phyloP scores from a whole-genome alignment of 2,329 filamentous ascomycete genomes.

The Trichoderma koningiopsis region DNA sequence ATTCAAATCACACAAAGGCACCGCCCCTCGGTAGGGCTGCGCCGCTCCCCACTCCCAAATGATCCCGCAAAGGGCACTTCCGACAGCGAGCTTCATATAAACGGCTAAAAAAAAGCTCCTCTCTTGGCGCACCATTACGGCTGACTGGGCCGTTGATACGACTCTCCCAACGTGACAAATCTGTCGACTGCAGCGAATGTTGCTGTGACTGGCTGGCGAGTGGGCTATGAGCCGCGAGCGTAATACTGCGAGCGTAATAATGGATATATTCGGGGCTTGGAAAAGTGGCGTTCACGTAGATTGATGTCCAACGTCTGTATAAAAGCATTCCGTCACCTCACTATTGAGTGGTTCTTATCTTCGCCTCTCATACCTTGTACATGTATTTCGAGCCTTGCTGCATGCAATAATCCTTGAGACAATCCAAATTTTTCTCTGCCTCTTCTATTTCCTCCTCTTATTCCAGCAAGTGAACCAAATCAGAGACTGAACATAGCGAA shows the following conservation, averaged over 20 bases:
- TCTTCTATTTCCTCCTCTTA: not conserved
- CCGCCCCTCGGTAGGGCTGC: not conserved
- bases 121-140: not conserved
- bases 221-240: not conserved
- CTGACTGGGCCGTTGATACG: not conserved
- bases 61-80: not conserved
- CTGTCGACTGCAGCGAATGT: not conserved
- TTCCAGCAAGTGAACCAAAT: not conserved
- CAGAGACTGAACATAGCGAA: not conserved
- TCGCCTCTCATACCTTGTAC: not conserved
- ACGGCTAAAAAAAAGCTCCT: not conserved
- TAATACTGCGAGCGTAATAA: too few relatives aligned
- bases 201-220: not conserved
- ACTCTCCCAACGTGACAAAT: not conserved
- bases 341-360: not conserved
- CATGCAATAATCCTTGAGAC: not conserved
- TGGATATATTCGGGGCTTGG: not conserved
- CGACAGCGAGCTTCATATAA: not conserved
- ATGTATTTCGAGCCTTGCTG: not conserved
- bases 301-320: not conserved
- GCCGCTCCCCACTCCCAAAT: constrained; percentile 3
- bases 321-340: not conserved
- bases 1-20: not conserved
- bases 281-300: constrained; percentile 8
- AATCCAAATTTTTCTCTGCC: not conserved